Evolutionary conservation across 2,329 filamentous ascomycete genomes (phyloP), one percentile per base, ranked within the genome.

Genomic region (Apiospora malaysiana): DNA sequence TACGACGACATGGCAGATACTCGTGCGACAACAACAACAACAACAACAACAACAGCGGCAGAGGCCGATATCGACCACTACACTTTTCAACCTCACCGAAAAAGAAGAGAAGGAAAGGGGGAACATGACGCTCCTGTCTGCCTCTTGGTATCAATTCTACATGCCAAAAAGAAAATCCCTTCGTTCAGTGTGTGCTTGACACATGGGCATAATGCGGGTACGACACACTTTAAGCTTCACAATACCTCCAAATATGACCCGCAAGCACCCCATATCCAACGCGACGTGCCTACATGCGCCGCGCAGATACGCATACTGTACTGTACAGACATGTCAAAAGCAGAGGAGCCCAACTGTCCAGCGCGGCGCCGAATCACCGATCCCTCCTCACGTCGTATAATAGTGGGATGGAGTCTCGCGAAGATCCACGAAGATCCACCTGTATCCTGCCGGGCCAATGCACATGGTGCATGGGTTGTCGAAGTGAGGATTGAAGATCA

Each of bases 131-230:
- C 42, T 45, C 42, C 42, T 45, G 8, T 6, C 32, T 32, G 32
- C 32, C 32, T 32, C 32, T 32, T 4, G 32, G 32, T 32, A 32
- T 32, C 32, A 32, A 4, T 4, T 6, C 3, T 32, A 32, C 32
- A 32, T 45, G 18, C 56, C 32, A 63, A 63, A 63, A 59, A 63
- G n/a, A 63, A 40, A 21, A 9, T 23, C 32, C 18, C 32, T 63
- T 63, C 56, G 56, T 63, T 63, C 56, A 63, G 56, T 63, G 27
- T 63, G 56, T 63, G 56, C 56, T 63, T 63, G 56, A 63, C 56
- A 63, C 56, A 63, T 63, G 56, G 56, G 56, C 56, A 63, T 63
- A 63, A 63, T 63, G 56, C 56, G 56, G 56, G 56, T 63, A 63
- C 56, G 56, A 63, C 56, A 40, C 56, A 40, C 56, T 40, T 63